Percentiles rank a stretch among this genome's conserved stretches.
phyloP scores from a whole-genome alignment of 805 yeast genomes.

The Starmerella vitae region DNA sequence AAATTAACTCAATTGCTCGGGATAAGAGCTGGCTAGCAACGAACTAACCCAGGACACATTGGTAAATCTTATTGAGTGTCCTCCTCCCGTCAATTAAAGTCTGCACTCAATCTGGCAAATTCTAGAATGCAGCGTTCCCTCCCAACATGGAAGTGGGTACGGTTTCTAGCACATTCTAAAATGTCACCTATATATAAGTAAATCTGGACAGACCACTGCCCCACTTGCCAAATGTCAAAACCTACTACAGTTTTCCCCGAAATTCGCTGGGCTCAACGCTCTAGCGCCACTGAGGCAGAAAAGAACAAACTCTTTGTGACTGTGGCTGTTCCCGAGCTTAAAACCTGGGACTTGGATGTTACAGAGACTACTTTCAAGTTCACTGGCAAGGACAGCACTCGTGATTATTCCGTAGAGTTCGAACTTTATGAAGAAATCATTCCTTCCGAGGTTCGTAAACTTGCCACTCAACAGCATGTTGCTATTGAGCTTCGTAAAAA shows the following conservation, averaged over 20 bases:
- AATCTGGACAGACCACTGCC: neutral
- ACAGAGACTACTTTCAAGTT: slow-evolving; percentile 44
- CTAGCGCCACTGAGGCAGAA: slow-evolving; percentile 52
- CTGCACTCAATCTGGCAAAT: too few species aligned
- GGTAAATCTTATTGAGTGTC: too few species aligned
- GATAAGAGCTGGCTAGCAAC: too few species aligned
- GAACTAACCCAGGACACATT: too few species aligned
- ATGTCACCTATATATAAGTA: neutral
- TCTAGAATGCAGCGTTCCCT: too few species aligned
- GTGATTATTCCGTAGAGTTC: slow-evolving; percentile 46
- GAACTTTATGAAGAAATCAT: slow-evolving; percentile 70
- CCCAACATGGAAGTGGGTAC: too few species aligned
- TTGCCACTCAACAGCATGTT: slow-evolving; percentile 50
- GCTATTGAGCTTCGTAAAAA: slow-evolving; percentile 58
- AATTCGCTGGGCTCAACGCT: slow-evolving; percentile 95
- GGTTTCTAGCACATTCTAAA: neutral
- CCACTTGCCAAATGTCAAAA: neutral
- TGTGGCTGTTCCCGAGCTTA: slow-evolving; percentile 57
- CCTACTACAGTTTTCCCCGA: slow-evolving; percentile 26
- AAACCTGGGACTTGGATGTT: slow-evolving; percentile 46
- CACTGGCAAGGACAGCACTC: slow-evolving; percentile 33
- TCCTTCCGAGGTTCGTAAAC: slow-evolving; percentile 44
- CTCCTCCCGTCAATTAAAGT: too few species aligned
- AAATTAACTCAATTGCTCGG: too few species aligned
- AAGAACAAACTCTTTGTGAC: slow-evolving; percentile 70